These are phyloP conservation scores for Nicotiana knightiana DNA, from an alignment of 257 asterid genomes.

Conservation along the genomic window DNA sequence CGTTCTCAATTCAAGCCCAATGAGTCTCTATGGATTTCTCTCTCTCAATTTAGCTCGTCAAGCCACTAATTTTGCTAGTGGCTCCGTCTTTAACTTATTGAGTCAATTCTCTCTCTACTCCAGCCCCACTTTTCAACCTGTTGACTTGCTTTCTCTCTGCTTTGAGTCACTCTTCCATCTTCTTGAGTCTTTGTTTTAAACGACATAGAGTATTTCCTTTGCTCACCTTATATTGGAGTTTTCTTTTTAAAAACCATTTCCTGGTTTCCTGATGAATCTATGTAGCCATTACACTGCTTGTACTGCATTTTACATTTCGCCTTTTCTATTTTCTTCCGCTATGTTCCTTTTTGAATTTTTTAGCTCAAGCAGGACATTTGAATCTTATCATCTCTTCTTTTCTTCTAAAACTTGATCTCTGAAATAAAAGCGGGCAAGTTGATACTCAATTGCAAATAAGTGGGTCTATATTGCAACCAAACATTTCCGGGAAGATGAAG, in stretches of 20 bases:
- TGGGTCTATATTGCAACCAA: slow-evolving; percentile 96
- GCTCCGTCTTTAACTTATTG: background rate
- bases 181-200: background rate
- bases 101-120: background rate
- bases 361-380: background rate
- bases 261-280: background rate
- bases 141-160: too few relatives aligned
- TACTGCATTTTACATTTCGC: background rate
- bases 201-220: background rate
- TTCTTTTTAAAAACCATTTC: background rate
- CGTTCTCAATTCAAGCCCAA: background rate
- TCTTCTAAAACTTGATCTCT: slow-evolving; percentile 21
- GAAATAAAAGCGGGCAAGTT: slow-evolving; percentile 84
- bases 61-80: background rate
- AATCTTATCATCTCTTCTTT: slow-evolving; percentile 7
- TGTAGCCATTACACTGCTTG: background rate
- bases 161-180: background rate
- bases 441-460: slow-evolving; percentile 87
- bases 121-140: background rate
- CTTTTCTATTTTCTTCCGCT: background rate
- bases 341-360: background rate
- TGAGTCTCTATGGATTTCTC: background rate
- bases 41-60: background rate
- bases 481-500: slow-evolving; percentile 89
- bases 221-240: background rate